Evolutionary conservation across 176 grass and related monocot genomes (phyloP).

Genomic region (Rhynchospora breviuscula): DNA sequence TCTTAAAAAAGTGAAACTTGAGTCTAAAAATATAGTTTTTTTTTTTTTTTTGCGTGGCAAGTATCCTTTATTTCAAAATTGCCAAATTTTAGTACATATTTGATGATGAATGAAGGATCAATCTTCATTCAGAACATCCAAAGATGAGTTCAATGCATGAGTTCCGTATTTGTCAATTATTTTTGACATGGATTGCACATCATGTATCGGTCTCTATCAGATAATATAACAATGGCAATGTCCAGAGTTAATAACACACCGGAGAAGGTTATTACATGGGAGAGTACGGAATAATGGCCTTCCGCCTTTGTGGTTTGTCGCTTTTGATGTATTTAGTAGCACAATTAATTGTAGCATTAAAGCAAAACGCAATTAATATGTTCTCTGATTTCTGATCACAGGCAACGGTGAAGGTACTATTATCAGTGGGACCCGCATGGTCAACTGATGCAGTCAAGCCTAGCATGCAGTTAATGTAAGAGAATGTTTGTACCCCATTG

Average conservation of each 20-base stretch:
- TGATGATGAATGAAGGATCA: too few species aligned
- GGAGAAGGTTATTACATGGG: not conserved
- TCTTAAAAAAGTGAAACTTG: too few species aligned
- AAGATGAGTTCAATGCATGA: too few species aligned
- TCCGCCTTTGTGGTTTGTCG: not conserved
- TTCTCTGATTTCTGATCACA: not conserved
- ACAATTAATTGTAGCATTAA: slow-evolving; percentile 1
- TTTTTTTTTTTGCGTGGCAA: too few species aligned
- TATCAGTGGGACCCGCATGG: not conserved
- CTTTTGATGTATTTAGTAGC: not conserved
- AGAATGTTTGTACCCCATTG: not conserved
- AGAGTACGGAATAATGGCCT: not conserved
- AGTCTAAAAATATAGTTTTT: too few species aligned
- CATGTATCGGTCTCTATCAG: too few species aligned
- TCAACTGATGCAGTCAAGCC: not conserved
- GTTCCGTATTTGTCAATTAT: too few species aligned
- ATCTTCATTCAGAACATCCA: too few species aligned
- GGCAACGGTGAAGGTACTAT: not conserved
- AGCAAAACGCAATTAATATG: slow-evolving; percentile 7
- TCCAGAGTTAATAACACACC: not conserved
- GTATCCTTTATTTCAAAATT: too few species aligned
- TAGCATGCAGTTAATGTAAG: not conserved
- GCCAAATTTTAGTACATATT: too few species aligned
- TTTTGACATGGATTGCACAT: too few species aligned
- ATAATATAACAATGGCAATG: not conserved